These are phyloP conservation scores for Phragmites australis DNA, from an alignment of 176 grass and related monocot species.

Conservation along the genomic window DNA sequence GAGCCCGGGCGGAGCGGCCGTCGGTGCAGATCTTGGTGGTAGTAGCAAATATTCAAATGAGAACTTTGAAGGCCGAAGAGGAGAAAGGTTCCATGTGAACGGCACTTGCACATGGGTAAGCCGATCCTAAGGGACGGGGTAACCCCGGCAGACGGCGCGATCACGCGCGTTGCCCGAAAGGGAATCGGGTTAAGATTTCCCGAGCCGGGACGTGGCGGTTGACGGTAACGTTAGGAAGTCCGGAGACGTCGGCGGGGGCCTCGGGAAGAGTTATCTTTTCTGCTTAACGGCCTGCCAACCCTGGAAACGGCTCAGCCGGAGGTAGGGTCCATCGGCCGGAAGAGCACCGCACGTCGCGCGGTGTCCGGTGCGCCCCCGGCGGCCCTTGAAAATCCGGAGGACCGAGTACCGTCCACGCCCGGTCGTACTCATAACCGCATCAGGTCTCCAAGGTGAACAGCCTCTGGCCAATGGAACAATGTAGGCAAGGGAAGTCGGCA, in stretches of 20 bases:
- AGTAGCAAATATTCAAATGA: slow-evolving; percentile 80
- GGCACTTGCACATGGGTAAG: slow-evolving; percentile 66
- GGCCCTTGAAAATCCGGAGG: slow-evolving; percentile 33
- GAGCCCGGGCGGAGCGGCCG: slow-evolving; percentile 61
- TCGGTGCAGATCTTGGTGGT: slow-evolving; percentile 73
- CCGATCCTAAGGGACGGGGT: slow-evolving; percentile 47
- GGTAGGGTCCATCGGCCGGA: slow-evolving; percentile 64
- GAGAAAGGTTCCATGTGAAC: slow-evolving; percentile 91
- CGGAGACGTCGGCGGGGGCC: slow-evolving; percentile 67
- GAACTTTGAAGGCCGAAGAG: slow-evolving; percentile 83
- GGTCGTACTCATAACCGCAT: slow-evolving; percentile 70
- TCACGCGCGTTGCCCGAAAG: slow-evolving; percentile 36
- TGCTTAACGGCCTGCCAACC: slow-evolving; percentile 69
- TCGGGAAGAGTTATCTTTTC: slow-evolving; percentile 83
- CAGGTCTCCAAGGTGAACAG: slow-evolving; percentile 74
- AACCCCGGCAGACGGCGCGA: not conserved
- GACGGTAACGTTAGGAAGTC: slow-evolving; percentile 69
- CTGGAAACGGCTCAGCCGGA: slow-evolving; percentile 64
- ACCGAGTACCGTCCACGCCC: slow-evolving; percentile 39
- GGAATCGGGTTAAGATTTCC: slow-evolving; percentile 62
- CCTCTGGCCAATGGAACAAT: slow-evolving; percentile 55
- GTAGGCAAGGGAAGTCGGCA: slow-evolving; percentile 82
- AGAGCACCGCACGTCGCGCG: slow-evolving; percentile 66
- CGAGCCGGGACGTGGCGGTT: slow-evolving; percentile 58
- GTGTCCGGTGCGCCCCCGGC: slow-evolving; percentile 46